A percentile compares a stretch with the other conserved stretches of the same genome.
These are phyloP conservation scores for Buxus sempervirens DNA, from an alignment of 164 flowering plant genomes.

Conservation along the genomic window DNA sequence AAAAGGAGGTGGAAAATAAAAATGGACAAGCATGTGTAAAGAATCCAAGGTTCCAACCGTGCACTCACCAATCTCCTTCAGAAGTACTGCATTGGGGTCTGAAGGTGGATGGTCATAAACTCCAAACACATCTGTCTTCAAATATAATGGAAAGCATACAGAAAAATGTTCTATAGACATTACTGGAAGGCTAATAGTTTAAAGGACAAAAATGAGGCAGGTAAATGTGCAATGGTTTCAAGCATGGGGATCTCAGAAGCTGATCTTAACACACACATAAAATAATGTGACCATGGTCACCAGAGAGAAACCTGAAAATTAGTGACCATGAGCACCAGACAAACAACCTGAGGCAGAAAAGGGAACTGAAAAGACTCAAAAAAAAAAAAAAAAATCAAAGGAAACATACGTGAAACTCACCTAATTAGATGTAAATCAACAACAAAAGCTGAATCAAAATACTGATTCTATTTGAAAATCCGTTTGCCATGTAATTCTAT, in stretches of 20 bases:
- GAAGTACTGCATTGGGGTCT: slow-evolving; percentile 69
- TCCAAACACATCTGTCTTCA: slow-evolving; percentile 91
- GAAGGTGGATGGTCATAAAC: slow-evolving; percentile 92
- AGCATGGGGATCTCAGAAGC: neutral
- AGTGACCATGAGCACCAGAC: no score
- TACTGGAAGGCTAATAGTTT: neutral
- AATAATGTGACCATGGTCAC: neutral
- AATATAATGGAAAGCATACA: slow-evolving; percentile 32
- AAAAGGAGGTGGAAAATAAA: neutral
- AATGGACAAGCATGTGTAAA: slow-evolving; percentile 1
- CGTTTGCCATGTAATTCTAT: no score
- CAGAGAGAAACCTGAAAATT: no score
- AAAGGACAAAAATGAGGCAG: neutral
- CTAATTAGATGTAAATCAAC: no score
- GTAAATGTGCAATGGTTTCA: neutral
- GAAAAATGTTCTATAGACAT: neutral
- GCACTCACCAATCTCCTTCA: slow-evolving; percentile 77
- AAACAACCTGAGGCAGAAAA: no score
- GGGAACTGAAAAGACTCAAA: no score
- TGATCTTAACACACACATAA: neutral
- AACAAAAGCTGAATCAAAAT: no score
- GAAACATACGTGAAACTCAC: no score
- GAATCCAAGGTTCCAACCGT: neutral
- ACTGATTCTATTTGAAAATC: no score
- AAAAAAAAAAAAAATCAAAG: no score